Conservation (phyloP, 192 early-diverging fungal genomes). For the Coemansia sp. region DNA sequence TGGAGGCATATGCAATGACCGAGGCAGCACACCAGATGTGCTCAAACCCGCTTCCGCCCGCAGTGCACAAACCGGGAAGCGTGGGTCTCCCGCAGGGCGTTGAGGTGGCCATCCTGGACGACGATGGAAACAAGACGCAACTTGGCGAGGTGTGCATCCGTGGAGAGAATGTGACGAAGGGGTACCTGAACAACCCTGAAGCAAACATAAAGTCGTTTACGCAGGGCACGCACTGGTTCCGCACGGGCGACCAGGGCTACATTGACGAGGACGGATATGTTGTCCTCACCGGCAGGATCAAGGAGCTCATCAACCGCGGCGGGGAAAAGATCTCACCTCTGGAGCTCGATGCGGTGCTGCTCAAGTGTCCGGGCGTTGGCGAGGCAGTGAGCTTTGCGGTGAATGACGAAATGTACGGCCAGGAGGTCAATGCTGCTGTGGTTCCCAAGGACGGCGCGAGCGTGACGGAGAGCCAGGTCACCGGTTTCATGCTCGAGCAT, state of each 20-base stretch:
- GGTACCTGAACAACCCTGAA: constrained; percentile 70
- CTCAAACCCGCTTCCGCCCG: constrained; percentile 72
- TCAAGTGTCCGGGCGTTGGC: constrained; percentile 65
- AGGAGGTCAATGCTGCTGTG: constrained; percentile 77
- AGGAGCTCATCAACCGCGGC: constrained; percentile 89
- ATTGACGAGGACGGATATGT: constrained; percentile 76
- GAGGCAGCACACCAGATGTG: constrained; percentile 90
- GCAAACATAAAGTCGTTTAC: constrained; percentile 67
- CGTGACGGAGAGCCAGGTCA: constrained; percentile 59
- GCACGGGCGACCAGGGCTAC: constrained; percentile 83
- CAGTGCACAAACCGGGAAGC: constrained; percentile 71
- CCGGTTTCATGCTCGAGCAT: constrained; percentile 53
- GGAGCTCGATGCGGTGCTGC: constrained; percentile 73
- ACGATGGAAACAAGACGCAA: constrained; percentile 27
- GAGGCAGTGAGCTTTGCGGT: constrained; percentile 82
- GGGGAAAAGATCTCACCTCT: constrained; percentile 91
- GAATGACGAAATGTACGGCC: constrained; percentile 73
- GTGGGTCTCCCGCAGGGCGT: constrained; percentile 78
- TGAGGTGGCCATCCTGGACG: constrained; percentile 66
- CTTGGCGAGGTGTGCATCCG: constrained; percentile 84
- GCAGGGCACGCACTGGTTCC: constrained; percentile 67
- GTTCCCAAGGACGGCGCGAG: constrained; percentile 57
- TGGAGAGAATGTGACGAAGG: constrained; percentile 77
- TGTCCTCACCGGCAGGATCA: constrained; percentile 80
- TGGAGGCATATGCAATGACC: constrained; percentile 86